Evolutionary conservation across 768 basidiomycete genomes (phyloP), one percentile per base, ranked within the genome.

Genomic region (Grammothele lineata): DNA sequence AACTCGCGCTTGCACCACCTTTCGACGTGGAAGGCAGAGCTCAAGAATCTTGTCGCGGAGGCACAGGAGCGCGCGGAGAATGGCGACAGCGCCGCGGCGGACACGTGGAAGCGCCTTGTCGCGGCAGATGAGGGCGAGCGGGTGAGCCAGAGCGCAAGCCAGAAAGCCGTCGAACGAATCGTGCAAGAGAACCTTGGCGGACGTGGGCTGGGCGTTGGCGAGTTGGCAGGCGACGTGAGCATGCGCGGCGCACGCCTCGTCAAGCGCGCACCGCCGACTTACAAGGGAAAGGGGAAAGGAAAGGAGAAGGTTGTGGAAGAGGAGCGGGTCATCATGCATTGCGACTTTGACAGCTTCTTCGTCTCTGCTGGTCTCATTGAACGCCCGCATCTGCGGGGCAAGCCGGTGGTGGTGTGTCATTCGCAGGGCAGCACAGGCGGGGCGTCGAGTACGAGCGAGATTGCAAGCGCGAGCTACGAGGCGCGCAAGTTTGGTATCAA

Each of bases 261-360:
- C 3, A 60, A 72, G 58, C 70, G 65, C 45, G 78, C 80, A 7
- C 77, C 81, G 33, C 58, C 62, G n/a, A n/a, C n/a, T n/a, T 14
- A 30, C 17, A 71, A 73, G 57, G 37, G 11, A 3, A 83, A 83
- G 54, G 75, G 71, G 36, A 84, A 81, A 62, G 74, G 70, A 50
- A 81, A 74, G 57, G 77, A 71, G 14, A 67, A 64, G 38, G 75
- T 73, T 34, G 71, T 71, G 26, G 74, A 71, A 3, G 66, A 72
- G 17, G 55, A 72, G 26, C 74, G 76, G 14, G 79, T 88, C 9
- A 86, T 92, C 57, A 89, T 93, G 87, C 91, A 93, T 57, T 90
- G 87, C 55, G 91, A 93, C 63, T 97, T 98, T 54, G 96, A 99
- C 59, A 92, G 85, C 53, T 98, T 97, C 73, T 99, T 99, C 61